These are phyloP conservation scores for Murraya koenigii DNA, from an alignment of 345 rosid genomes.

Conservation along the genomic window DNA sequence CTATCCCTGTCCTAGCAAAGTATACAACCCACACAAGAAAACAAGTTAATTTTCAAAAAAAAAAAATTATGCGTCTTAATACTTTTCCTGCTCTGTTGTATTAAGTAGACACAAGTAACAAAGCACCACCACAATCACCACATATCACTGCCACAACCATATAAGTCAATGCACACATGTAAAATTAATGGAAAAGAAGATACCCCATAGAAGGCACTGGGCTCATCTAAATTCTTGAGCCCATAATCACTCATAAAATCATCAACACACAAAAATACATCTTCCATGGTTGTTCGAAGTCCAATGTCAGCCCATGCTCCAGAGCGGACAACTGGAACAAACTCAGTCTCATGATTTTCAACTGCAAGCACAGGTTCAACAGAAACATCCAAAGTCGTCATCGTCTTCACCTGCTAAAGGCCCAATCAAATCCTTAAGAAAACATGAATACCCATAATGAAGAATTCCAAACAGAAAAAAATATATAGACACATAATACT, in stretches of 20 bases:
- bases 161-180: background rate
- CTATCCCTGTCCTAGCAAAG: background rate
- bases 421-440: constrained; percentile 18
- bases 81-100: background rate
- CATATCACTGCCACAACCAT: background rate
- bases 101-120: background rate
- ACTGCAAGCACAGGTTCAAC: constrained; percentile 34
- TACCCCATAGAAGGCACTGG: constrained; percentile 91
- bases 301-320: constrained; percentile 88
- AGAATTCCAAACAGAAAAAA: background rate
- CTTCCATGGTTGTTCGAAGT: constrained; percentile 75
- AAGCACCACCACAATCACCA: background rate
- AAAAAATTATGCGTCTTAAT: too few relatives aligned
- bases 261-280: constrained; percentile 64
- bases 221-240: constrained; percentile 42
- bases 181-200: constrained; percentile 1
- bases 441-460: background rate
- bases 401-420: constrained; percentile 59
- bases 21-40: background rate
- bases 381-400: constrained; percentile 40
- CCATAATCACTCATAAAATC: constrained; percentile 52
- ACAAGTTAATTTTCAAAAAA: constrained; percentile 1
- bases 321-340: constrained; percentile 65
- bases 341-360: constrained; percentile 39
- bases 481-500: background rate